phyloP scores from a whole-genome alignment of 2,329 filamentous ascomycete species.

The Oidium heveae region DNA sequence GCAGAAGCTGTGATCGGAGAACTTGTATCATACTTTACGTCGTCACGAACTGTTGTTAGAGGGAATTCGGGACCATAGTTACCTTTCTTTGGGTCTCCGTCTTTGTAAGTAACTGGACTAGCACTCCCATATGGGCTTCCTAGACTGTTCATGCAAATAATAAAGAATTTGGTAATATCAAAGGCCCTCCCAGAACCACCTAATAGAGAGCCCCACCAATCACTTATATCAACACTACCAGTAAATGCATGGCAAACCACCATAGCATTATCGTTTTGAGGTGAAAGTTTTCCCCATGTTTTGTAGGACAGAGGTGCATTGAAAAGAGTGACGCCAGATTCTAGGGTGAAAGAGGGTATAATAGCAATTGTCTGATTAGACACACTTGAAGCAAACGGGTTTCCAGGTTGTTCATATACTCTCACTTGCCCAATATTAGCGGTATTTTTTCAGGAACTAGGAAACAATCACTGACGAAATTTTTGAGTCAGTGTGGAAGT shows the following conservation, averaged over 20 bases:
- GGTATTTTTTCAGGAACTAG: not conserved
- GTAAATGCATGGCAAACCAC: slow-evolving; percentile 66
- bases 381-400: slow-evolving; percentile 69
- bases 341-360: slow-evolving; percentile 72
- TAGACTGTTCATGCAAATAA: slow-evolving; percentile 66
- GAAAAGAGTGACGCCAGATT: slow-evolving; percentile 61
- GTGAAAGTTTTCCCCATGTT: slow-evolving; percentile 33
- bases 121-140: slow-evolving; percentile 70
- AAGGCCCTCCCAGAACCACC: slow-evolving; percentile 57
- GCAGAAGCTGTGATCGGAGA: slow-evolving; percentile 3
- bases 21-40: slow-evolving; percentile 49
- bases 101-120: slow-evolving; percentile 71
- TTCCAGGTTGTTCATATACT: slow-evolving; percentile 48
- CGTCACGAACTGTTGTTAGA: slow-evolving; percentile 79
- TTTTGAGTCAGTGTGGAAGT: no score
- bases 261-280: slow-evolving; percentile 39
- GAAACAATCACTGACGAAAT: not conserved
- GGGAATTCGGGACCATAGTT: slow-evolving; percentile 91
- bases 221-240: slow-evolving; percentile 59
- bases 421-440: not conserved
- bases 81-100: slow-evolving; percentile 48
- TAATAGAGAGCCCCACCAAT: slow-evolving; percentile 72
- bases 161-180: slow-evolving; percentile 60
- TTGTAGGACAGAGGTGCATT: slow-evolving; percentile 53
- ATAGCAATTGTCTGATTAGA: slow-evolving; percentile 70